Percentiles rank a stretch among this genome's conserved stretches.
Conservation (phyloP, 305 asterid species). For the Fraxinus floribunda region DNA sequence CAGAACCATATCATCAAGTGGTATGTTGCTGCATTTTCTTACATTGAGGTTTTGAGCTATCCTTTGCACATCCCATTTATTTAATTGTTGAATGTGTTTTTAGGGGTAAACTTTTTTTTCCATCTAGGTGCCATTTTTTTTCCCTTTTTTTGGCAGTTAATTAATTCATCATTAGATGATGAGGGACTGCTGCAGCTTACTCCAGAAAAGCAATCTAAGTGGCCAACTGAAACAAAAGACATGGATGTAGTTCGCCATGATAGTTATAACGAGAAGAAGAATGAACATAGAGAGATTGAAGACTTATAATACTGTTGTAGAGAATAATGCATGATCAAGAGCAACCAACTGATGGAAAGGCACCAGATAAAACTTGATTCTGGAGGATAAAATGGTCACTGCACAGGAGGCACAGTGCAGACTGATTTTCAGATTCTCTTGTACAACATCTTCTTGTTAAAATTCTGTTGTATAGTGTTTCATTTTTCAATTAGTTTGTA, state of each 20-base stretch:
- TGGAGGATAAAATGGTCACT: too few relatives aligned
- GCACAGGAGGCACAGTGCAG: too few relatives aligned
- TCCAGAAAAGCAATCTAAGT: slow-evolving; percentile 50
- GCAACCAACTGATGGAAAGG: too few relatives aligned
- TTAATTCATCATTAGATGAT: slow-evolving; percentile 79
- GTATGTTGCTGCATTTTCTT: slow-evolving; percentile 19
- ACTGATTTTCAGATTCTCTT: too few relatives aligned
- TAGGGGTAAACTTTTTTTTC: slow-evolving; percentile 20
- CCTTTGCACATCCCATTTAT: slow-evolving; percentile 10
- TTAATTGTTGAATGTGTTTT: neutral
- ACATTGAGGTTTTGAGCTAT: neutral
- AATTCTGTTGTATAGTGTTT: too few relatives aligned
- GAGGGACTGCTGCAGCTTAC: slow-evolving; percentile 74
- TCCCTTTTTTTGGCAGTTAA: slow-evolving; percentile 56
- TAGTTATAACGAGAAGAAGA: slow-evolving; percentile 47
- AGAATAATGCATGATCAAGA: too few relatives aligned
- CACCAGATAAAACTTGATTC: too few relatives aligned
- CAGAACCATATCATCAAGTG: slow-evolving; percentile 28
- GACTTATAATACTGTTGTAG: slow-evolving; percentile 39
- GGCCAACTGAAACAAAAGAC: slow-evolving; percentile 66
- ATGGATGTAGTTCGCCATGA: slow-evolving; percentile 58
- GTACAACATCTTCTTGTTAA: too few relatives aligned
- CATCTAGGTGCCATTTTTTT: neutral
- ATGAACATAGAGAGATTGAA: slow-evolving; percentile 52
- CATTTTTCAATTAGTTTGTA: too few relatives aligned